Percentiles rank a stretch among this genome's conserved stretches.
Evolutionary conservation across 2,329 filamentous ascomycete genomes (phyloP).

Genomic region (Cercospora nicotianae): DNA sequence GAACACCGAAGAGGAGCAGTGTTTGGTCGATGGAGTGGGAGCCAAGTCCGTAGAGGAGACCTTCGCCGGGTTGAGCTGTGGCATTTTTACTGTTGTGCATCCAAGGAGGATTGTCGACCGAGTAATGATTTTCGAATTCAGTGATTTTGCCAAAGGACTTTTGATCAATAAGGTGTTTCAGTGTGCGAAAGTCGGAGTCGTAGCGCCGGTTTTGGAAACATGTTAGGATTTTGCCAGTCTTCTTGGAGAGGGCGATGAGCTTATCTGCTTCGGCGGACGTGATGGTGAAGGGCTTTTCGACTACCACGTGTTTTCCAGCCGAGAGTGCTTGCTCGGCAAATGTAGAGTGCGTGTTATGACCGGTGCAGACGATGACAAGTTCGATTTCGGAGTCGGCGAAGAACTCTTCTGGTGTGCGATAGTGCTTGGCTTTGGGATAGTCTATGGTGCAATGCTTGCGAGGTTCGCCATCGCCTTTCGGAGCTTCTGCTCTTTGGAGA

Average conservation of each 20-base stretch:
- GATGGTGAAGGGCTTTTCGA: slow-evolving; percentile 44
- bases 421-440: slow-evolving; percentile 44
- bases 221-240: slow-evolving; percentile 38
- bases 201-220: slow-evolving; percentile 44
- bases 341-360: slow-evolving; percentile 36
- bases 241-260: slow-evolving; percentile 37
- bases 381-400: slow-evolving; percentile 40
- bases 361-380: slow-evolving; percentile 41
- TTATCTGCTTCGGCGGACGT: slow-evolving; percentile 38
- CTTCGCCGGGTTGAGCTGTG: slow-evolving; percentile 43
- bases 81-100: slow-evolving; percentile 32
- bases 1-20: slow-evolving; percentile 41
- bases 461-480: slow-evolving; percentile 34
- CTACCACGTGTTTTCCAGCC: slow-evolving; percentile 43
- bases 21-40: slow-evolving; percentile 44
- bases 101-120: slow-evolving; percentile 46
- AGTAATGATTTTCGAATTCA: slow-evolving; percentile 41
- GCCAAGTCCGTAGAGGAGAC: slow-evolving; percentile 49
- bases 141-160: slow-evolving; percentile 35
- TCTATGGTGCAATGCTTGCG: slow-evolving; percentile 53
- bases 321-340: slow-evolving; percentile 39
- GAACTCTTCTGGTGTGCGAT: slow-evolving; percentile 38
- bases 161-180: slow-evolving; percentile 32
- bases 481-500: slow-evolving; percentile 49
- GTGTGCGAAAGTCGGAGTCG: slow-evolving; percentile 43